Evolutionary conservation across 2,329 filamentous ascomycete genomes (phyloP).

Genomic region (Tympanopsis confertula): DNA sequence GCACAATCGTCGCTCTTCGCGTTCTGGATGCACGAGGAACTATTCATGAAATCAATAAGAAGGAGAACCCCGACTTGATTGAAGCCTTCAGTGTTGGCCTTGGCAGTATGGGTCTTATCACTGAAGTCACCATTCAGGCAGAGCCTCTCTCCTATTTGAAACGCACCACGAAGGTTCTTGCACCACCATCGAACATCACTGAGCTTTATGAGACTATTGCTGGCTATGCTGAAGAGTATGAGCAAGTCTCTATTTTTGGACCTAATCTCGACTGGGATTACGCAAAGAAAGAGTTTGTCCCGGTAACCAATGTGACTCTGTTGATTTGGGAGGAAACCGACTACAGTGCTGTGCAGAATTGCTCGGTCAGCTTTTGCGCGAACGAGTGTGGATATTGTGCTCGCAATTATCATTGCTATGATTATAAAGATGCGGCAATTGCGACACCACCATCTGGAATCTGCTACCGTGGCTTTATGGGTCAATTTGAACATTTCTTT

Average conservation of each 20-base stretch:
- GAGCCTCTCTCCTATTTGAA: slow-evolving; percentile 6
- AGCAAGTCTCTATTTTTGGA: neutral
- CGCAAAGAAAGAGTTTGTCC: neutral
- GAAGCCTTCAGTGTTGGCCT: slow-evolving; percentile 9
- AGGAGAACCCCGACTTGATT: slow-evolving; percentile 3
- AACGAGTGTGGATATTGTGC: slow-evolving; percentile 10
- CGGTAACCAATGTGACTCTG: too few relatives aligned
- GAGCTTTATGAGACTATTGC: neutral
- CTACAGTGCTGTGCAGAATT: slow-evolving; percentile 8
- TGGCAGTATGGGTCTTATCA: slow-evolving; percentile 9
- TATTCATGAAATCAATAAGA: slow-evolving; percentile 5
- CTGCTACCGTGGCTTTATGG: slow-evolving; percentile 8
- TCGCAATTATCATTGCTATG: slow-evolving; percentile 10
- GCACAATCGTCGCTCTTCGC: slow-evolving; percentile 6
- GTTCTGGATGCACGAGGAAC: slow-evolving; percentile 8
- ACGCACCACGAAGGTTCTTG: slow-evolving; percentile 3
- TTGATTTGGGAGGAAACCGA: slow-evolving; percentile 7
- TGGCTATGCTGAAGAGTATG: neutral
- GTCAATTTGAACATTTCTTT: slow-evolving; percentile 10
- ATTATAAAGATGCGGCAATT: slow-evolving; percentile 7
- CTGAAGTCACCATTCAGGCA: slow-evolving; percentile 8
- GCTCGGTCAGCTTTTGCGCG: slow-evolving; percentile 9
- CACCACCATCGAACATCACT: neutral
- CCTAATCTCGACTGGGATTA: neutral
- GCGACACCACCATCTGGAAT: slow-evolving; percentile 7